Evolutionary conservation across 2,329 filamentous ascomycete species (phyloP).

Genomic region (Alternaria gaisen): DNA sequence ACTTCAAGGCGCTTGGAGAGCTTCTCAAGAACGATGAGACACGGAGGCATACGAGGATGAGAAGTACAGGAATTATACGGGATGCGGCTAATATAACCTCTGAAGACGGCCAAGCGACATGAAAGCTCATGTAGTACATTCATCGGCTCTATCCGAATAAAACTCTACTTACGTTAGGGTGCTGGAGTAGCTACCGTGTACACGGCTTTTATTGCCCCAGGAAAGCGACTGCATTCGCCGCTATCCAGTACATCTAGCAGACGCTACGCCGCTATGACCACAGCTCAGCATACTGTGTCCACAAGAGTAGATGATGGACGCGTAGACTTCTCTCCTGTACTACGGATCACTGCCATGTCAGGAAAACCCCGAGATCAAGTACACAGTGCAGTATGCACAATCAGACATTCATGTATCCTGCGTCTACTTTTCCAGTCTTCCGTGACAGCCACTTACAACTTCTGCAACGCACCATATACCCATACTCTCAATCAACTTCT

Average conservation of each 20-base stretch:
- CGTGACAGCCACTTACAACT: neutral
- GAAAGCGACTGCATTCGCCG: neutral
- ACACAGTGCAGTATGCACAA: neutral
- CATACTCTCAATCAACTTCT: neutral
- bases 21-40: conserved; percentile 24
- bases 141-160: neutral
- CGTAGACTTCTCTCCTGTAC: too few relatives aligned
- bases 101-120: neutral
- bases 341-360: neutral
- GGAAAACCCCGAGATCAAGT: neutral
- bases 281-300: neutral
- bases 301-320: too few relatives aligned
- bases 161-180: neutral
- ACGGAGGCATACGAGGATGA: neutral
- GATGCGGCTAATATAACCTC: neutral
- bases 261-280: neutral
- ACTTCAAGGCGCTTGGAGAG: conserved; percentile 35
- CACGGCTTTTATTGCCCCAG: neutral
- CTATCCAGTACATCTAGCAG: neutral
- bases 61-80: neutral
- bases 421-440: conserved; percentile 15
- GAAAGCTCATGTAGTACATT: neutral
- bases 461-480: neutral
- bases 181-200: neutral
- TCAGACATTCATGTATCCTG: neutral